Base-by-base conservation (phyloP, 2,329 filamentous ascomycete species). In the Sphaerulina populicola region DNA sequence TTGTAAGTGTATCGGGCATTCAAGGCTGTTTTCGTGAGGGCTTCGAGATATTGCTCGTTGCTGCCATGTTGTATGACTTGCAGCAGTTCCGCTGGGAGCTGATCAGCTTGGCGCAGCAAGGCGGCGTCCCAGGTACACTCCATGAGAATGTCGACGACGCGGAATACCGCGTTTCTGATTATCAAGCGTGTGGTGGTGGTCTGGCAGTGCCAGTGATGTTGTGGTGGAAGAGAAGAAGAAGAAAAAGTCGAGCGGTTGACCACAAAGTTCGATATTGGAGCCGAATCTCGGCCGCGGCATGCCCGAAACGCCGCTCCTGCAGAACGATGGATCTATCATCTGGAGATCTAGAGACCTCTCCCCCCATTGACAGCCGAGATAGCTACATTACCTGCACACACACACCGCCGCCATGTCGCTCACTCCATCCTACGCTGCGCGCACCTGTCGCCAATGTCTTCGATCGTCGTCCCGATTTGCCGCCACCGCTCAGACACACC, bases 31-130 rank as follows among this genome's bases (percentile, higher is more conserved):
- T 77, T 73, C 60, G 86, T 79, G 63, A 94, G 74, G 60, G 80
- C 79, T 66, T 88, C 80, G 37, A 94, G 78, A 68, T 89, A 83
- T 64, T 78, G 77, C 59, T 77, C 75, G 64, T 82, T 77, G 53
- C 77, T 76, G 64, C 80, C 76, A 18, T 43, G 30, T 18, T 80
- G 72, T 67, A 93, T 79, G 59, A 84, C 74, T 62, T 80, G 74
- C 58, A 83, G 72, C 66, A 93, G 74, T 72, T 89, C 86, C 59
- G 74, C 70, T 37, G 88, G 86, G 60, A 94, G 55, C 60, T 82
- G 72, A 56, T 75, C 69, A 60, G 84, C 68, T 54, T 55, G 56
- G 33, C 53, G 38, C 14, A 63, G 51, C 36, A 65, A 55, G 11
- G 47, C 52, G n/a, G 42, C 48, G 52, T 66, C 64, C 64, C 64